phyloP scores from a whole-genome alignment of 129 eudicot genomes.

The Escallonia rubra region DNA sequence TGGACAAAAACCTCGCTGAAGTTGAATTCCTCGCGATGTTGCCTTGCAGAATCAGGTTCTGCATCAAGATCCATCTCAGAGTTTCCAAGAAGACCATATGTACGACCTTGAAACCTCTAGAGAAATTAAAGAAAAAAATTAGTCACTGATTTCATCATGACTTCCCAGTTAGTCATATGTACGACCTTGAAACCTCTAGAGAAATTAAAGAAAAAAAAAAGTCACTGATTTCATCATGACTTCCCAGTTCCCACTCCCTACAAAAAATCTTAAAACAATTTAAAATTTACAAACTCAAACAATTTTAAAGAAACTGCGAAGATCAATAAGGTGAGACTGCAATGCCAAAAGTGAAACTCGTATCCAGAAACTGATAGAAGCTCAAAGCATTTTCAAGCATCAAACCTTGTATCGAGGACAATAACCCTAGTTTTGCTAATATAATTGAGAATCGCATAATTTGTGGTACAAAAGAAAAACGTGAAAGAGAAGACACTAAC shows the following conservation, averaged over 20 bases:
- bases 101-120: constrained; percentile 97
- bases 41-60: constrained; percentile 81
- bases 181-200: constrained; percentile 96
- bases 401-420: no score
- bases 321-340: not conserved
- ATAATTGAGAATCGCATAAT: no score
- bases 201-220: constrained; percentile 12
- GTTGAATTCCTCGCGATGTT: constrained; percentile 77
- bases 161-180: constrained; percentile 75
- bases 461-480: no score
- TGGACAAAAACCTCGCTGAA: constrained; percentile 97
- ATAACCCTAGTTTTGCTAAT: no score
- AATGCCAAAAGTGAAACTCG: not conserved
- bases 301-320: no score
- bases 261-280: not conserved
- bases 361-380: no score
- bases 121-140: constrained; percentile 13
- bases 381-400: no score
- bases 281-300: not conserved
- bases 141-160: constrained; percentile 1
- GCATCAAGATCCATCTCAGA: constrained; percentile 69
- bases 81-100: constrained; percentile 76
- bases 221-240: not conserved
- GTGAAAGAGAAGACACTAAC: no score
- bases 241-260: constrained; percentile 40